These are phyloP conservation scores for Candida labiduridarum DNA, from an alignment of 1,139 yeast genomes.

Conservation along the genomic window DNA sequence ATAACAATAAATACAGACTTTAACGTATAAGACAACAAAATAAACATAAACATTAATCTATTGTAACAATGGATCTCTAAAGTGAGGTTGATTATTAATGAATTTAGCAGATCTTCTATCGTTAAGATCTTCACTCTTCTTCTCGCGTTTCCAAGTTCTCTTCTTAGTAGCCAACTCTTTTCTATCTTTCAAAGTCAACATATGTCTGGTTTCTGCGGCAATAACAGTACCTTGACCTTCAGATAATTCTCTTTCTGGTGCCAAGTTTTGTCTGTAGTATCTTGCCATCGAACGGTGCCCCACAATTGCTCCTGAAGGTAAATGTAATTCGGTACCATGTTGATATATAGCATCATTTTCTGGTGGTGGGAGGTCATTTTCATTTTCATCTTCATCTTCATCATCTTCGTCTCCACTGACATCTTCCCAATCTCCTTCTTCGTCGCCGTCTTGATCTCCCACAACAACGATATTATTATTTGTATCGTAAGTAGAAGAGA, in stretches of 20 bases:
- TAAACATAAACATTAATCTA: conserved; percentile 27
- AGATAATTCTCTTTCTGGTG: conserved; percentile 69
- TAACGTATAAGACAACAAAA: conserved; percentile 1
- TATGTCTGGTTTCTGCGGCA: conserved; percentile 87
- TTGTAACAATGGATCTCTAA: conserved; percentile 88
- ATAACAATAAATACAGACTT: conserved; percentile 1
- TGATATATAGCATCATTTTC: conserved; percentile 41
- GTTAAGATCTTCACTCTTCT: conserved; percentile 64
- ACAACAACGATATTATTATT: conserved; percentile 20
- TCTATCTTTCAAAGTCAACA: conserved; percentile 55
- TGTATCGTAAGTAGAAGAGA: conserved; percentile 61
- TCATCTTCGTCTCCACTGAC: conserved; percentile 26
- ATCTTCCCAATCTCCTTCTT: conserved; percentile 17
- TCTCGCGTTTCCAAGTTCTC: conserved; percentile 75
- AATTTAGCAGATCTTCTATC: conserved; percentile 82
- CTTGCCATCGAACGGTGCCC: conserved; percentile 90
- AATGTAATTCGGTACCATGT: conserved; percentile 73
- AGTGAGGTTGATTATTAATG: conserved; percentile 87
- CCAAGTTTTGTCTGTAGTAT: conserved; percentile 79
- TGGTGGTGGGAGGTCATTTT: conserved; percentile 44
- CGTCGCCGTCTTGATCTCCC: conserved; percentile 6
- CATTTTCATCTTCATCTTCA: conserved; percentile 42
- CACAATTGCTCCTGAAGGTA: conserved; percentile 84
- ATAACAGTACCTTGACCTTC: conserved; percentile 95
- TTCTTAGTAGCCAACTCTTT: conserved; percentile 62